Percentiles rank a stretch among this genome's conserved stretches.
Conservation (phyloP, 805 yeast genomes). For the Saturnispora dispora region DNA sequence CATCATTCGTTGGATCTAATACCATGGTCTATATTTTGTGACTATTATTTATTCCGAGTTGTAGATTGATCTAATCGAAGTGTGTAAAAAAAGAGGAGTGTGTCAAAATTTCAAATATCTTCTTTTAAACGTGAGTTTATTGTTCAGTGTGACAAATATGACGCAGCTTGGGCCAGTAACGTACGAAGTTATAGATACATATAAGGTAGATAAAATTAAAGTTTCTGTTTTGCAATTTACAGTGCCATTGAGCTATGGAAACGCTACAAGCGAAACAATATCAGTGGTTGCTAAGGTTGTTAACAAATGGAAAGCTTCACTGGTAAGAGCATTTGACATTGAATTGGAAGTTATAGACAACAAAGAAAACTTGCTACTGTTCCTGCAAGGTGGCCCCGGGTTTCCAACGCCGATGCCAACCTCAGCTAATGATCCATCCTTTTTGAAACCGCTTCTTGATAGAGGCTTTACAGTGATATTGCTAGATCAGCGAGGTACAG, state of each 20-base stretch:
- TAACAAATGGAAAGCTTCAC: constrained; percentile 9
- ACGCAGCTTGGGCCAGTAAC: not conserved
- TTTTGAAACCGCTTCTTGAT: constrained; percentile 14
- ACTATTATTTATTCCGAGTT: not conserved
- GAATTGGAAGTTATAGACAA: constrained; percentile 20
- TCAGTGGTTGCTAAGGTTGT: constrained; percentile 13
- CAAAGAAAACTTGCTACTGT: constrained; percentile 26
- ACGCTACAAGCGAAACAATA: not conserved
- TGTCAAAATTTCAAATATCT: not conserved
- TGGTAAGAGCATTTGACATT: constrained; percentile 6
- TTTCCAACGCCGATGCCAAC: constrained; percentile 30
- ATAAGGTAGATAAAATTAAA: constrained; percentile 14
- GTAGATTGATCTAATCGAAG: not conserved
- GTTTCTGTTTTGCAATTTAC: constrained; percentile 17
- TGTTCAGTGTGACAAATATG: not conserved
- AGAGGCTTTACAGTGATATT: constrained; percentile 25
- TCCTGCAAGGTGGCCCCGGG: constrained; percentile 50
- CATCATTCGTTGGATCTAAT: not conserved
- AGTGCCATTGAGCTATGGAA: constrained; percentile 23
- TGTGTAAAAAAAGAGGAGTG: not conserved
- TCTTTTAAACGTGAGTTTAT: not conserved
- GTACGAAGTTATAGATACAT: constrained; percentile 15
- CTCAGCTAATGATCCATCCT: constrained; percentile 12
- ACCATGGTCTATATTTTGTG: not conserved
- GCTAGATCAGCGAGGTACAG: constrained; percentile 57